Percentiles rank a stretch among this genome's conserved stretches.
phyloP scores from a whole-genome alignment of 257 asterid genomes.

The Coffea eugenioides region DNA sequence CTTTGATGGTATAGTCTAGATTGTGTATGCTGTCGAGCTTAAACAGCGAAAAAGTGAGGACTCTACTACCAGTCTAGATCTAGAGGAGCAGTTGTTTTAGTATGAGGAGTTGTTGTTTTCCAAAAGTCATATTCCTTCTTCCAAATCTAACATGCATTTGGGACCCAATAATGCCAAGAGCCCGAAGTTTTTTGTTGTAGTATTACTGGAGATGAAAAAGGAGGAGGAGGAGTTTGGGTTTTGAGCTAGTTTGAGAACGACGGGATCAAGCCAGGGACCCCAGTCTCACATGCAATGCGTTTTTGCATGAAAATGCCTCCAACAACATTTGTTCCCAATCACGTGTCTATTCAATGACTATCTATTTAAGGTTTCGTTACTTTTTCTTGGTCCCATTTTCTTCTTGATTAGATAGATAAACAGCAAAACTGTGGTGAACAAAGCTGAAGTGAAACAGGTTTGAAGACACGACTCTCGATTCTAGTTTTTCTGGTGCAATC shows the following conservation, averaged over 20 bases:
- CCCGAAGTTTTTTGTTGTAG: not conserved
- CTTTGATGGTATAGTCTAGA: no score
- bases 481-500: no score
- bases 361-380: conserved; percentile 32
- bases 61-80: no score
- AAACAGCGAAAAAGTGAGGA: no score
- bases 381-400: conserved; percentile 12
- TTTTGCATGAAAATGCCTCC: conserved; percentile 48
- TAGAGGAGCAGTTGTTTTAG: no score
- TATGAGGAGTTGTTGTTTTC: no score
- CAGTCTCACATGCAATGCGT: conserved; percentile 56
- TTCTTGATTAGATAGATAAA: not conserved
- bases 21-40: no score
- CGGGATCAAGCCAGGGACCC: conserved; percentile 23
- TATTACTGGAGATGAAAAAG: not conserved
- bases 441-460: not conserved
- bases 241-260: not conserved
- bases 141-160: not conserved
- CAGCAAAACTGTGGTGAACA: not conserved
- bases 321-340: conserved; percentile 51
- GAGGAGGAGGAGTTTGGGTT: not conserved
- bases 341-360: conserved; percentile 60
- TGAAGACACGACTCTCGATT: no score
- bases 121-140: no score
- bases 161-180: not conserved